These are phyloP conservation scores for Stereocaulon alpinum DNA, from an alignment of 495 filamentous ascomycete genomes.

Conservation along the genomic window DNA sequence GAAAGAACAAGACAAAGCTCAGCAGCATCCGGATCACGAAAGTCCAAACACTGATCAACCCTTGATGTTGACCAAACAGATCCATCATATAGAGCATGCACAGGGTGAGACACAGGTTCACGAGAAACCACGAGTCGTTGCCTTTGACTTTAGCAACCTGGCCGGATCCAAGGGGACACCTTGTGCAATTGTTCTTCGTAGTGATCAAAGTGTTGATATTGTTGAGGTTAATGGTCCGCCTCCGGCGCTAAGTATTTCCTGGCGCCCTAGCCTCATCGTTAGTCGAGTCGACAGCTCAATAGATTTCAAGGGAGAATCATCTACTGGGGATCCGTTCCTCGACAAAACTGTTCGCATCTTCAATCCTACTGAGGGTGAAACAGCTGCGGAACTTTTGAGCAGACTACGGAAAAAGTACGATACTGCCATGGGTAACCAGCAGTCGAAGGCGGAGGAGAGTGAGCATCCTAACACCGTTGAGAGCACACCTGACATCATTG, in stretches of 20 bases:
- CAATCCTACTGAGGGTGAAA: background rate
- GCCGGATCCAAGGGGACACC: slow-evolving; percentile 48
- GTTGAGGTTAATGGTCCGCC: slow-evolving; percentile 51
- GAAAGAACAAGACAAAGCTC: slow-evolving; percentile 9
- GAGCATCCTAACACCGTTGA: background rate
- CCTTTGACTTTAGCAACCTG: slow-evolving; percentile 75
- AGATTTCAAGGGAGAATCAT: background rate
- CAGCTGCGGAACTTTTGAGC: background rate
- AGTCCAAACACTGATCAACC: slow-evolving; percentile 29
- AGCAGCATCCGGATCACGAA: slow-evolving; percentile 17
- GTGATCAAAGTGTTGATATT: slow-evolving; percentile 56
- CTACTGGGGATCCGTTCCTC: slow-evolving; percentile 2
- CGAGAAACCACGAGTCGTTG: slow-evolving; percentile 59
- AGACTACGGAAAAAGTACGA: background rate
- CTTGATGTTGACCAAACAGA: slow-evolving; percentile 38
- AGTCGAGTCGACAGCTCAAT: slow-evolving; percentile 20
- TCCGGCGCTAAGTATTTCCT: slow-evolving; percentile 37
- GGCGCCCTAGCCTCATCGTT: slow-evolving; percentile 32
- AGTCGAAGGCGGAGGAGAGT: background rate
- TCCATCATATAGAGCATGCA: slow-evolving; percentile 38
- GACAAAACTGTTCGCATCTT: background rate
- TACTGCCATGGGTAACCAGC: background rate
- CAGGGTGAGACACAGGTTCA: slow-evolving; percentile 36
- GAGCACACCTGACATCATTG: background rate
- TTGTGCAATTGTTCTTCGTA: slow-evolving; percentile 55